Conservation (phyloP, 169 alveolate genomes). For the Plasmodium inui region DNA sequence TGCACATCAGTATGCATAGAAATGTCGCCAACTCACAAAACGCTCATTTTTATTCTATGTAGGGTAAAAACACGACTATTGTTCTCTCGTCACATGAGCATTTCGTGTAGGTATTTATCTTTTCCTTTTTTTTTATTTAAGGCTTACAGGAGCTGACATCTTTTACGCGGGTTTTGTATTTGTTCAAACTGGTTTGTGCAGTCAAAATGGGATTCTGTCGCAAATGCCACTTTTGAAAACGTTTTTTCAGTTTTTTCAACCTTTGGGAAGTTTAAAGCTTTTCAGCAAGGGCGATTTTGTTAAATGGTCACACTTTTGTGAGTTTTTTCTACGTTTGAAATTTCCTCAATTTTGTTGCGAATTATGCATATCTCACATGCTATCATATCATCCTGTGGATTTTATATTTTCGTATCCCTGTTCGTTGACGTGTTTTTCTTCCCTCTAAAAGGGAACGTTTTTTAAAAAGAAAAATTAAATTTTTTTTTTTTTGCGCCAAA, state of each 20-base stretch:
- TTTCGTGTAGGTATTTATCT: conserved; percentile 1
- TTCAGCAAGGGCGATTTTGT: neutral
- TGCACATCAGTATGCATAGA: neutral
- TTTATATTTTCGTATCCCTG: conserved; percentile 2
- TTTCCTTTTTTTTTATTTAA: neutral
- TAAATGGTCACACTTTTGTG: neutral
- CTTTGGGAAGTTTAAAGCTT: conserved; percentile 4
- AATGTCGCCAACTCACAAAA: neutral
- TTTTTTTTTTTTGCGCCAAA: neutral
- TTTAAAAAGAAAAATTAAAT: neutral
- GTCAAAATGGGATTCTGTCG: neutral
- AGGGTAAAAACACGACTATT: neutral
- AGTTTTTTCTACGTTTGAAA: neutral
- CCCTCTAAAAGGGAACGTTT: neutral
- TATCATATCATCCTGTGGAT: neutral
- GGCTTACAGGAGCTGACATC: conserved; percentile 75
- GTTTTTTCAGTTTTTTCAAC: neutral
- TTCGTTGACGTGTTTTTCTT: neutral
- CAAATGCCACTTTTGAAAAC: neutral
- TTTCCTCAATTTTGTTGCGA: neutral
- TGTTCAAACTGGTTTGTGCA: neutral
- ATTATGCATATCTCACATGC: neutral
- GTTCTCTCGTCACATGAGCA: neutral
- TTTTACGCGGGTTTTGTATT: neutral
- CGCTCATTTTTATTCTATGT: conserved; percentile 40